These are phyloP conservation scores for Fusarium pseudoanthophilum DNA, from an alignment of 2,329 filamentous ascomycete species.

Conservation along the genomic window DNA sequence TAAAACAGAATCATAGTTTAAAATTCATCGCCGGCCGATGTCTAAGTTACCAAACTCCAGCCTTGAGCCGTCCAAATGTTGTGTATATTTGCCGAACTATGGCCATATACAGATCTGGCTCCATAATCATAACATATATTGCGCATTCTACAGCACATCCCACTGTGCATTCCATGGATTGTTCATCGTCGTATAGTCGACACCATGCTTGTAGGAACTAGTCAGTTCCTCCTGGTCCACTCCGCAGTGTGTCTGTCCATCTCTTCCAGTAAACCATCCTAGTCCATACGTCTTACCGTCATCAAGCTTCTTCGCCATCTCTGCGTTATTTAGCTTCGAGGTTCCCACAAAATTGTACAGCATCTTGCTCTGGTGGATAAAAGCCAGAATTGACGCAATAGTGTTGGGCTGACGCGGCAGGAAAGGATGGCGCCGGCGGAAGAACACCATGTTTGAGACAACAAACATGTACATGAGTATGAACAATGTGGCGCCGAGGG, in stretches of 20 bases:
- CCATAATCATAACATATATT: constrained; percentile 24
- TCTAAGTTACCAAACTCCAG: constrained; percentile 27
- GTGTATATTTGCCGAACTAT: constrained; percentile 7
- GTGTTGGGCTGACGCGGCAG: constrained; percentile 82
- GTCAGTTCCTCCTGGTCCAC: constrained; percentile 80
- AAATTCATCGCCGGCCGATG: constrained; percentile 18
- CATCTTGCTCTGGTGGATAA: constrained; percentile 85
- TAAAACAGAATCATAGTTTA: constrained; percentile 7
- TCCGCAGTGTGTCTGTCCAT: constrained; percentile 79
- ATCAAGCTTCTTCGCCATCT: constrained; percentile 72
- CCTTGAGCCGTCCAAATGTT: constrained; percentile 8
- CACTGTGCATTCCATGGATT: constrained; percentile 62
- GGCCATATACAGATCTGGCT: constrained; percentile 20
- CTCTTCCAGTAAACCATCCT: constrained; percentile 80
- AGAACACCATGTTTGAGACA: constrained; percentile 69
- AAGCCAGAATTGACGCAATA: constrained; percentile 79
- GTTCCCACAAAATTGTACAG: constrained; percentile 79
- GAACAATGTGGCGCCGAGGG: constrained; percentile 68
- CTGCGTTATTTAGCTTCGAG: constrained; percentile 67
- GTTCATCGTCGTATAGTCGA: constrained; percentile 60
- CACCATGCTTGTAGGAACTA: constrained; percentile 72
- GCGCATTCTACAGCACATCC: constrained; percentile 48
- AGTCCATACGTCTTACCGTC: constrained; percentile 74
- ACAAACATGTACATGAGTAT: constrained; percentile 74
- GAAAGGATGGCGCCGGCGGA: constrained; percentile 73